Evolutionary conservation across 805 yeast genomes (phyloP), one percentile per base, ranked within the genome.

Genomic region (Lipomyces orientalis): DNA sequence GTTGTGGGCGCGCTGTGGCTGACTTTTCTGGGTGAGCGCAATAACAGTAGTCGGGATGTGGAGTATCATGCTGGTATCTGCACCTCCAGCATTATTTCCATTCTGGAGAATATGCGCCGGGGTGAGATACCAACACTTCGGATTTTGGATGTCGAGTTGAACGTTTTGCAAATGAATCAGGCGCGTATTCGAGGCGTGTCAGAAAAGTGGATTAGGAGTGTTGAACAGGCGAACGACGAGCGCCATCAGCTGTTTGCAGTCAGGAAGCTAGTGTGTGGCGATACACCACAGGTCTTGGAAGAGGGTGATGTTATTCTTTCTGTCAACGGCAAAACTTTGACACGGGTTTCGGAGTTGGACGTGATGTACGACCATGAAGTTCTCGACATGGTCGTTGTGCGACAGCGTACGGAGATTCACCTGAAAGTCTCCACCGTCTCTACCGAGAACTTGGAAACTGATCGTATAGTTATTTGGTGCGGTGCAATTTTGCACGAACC

Each of bases 151-250:
- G 89, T 91, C 49, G 97, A 91, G 74, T 87, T 91, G 73, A 84
- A 85, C 16, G 82, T 93, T 0, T 81, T 90, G 43, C 84, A 91
- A 1, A 81, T 92, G 31, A 84, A 87, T 33, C 89, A 87, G 74
- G 97, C 96, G 1, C 86, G 97, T 78, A 85, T 90, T 57, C 84
- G 91, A 74, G 97, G 97, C n/a, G 97, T 93, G 29, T 86, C 95
- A 0, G 94, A 90, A 73, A 86, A 86, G 55, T 92, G 97, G 96
- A 89, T 93, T 68, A 75, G 81, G 46, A 83, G 82, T 69, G 84
- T 91, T 75, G 97, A 91, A 76, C 81, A 84, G 33, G 84, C 83
- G 39, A 84, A 86, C 62, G 80, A 81, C 33, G 91, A 90, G 74
- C 87, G 90, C 73, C 82, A 89, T 56, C 93, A 91, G 75, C 85